These are phyloP conservation scores for Lumnitzera racemosa DNA, from an alignment of 345 rosid genomes.

Conservation along the genomic window DNA sequence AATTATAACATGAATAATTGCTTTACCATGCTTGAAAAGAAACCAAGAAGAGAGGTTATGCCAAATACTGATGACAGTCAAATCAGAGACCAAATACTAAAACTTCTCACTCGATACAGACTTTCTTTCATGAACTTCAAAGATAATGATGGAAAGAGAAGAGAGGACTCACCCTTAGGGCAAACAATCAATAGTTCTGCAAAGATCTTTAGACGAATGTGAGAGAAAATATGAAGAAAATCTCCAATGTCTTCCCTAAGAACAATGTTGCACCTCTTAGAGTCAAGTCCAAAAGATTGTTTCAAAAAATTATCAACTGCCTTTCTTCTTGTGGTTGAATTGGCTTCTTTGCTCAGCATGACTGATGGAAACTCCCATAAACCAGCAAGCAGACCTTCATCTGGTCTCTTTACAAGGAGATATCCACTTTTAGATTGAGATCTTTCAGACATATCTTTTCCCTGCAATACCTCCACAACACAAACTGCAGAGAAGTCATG, in stretches of 20 bases:
- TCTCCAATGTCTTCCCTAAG: constrained; percentile 73
- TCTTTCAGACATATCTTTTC: constrained; percentile 11
- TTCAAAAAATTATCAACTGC: constrained; percentile 45
- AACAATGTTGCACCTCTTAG: constrained; percentile 28
- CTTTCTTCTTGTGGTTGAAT: constrained; percentile 44
- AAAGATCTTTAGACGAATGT: constrained; percentile 70
- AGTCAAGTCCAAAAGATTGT: constrained; percentile 48
- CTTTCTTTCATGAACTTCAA: neutral
- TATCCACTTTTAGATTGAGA: constrained; percentile 40
- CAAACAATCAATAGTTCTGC: constrained; percentile 59
- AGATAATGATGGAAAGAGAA: constrained; percentile 2
- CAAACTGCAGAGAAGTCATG: constrained; percentile 63
- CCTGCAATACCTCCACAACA: constrained; percentile 67
- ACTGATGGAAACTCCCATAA: constrained; percentile 96
- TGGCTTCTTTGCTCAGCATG: constrained; percentile 41
- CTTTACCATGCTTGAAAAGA: too few species aligned
- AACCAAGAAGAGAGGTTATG: too few species aligned
- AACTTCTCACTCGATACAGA: too few species aligned
- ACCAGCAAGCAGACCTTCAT: constrained; percentile 88
- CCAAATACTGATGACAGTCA: too few species aligned
- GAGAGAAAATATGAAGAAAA: constrained; percentile 71
- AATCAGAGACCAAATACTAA: too few species aligned
- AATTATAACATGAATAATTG: too few species aligned
- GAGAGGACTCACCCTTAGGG: constrained; percentile 41
- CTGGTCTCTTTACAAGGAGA: constrained; percentile 79